Conservation (phyloP, 1,139 yeast species). For the Yamadazyma aaseri region DNA sequence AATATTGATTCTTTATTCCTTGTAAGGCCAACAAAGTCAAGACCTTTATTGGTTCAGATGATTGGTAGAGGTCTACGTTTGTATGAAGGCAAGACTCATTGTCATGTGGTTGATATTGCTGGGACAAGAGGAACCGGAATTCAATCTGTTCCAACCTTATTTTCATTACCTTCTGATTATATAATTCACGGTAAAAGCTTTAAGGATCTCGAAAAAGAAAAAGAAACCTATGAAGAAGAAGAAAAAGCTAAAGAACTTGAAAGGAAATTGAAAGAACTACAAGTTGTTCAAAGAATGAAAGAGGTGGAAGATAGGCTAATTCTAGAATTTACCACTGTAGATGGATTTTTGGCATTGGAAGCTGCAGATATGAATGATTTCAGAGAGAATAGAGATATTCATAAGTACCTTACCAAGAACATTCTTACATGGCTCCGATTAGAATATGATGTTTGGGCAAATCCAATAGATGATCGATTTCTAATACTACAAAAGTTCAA, state of each 20-base stretch:
- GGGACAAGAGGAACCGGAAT: constrained; percentile 60
- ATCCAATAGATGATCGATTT: constrained; percentile 17
- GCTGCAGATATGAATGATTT: constrained; percentile 14
- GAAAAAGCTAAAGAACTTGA: constrained; percentile 15
- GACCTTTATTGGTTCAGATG: constrained; percentile 78
- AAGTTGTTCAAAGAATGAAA: constrained; percentile 14
- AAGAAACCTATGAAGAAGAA: constrained; percentile 17
- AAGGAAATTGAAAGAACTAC: constrained; percentile 18
- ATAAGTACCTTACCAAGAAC: constrained; percentile 16
- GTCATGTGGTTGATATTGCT: constrained; percentile 79
- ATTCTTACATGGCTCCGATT: constrained; percentile 29
- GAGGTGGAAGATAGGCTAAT: constrained; percentile 16
- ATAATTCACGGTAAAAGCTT: constrained; percentile 30
- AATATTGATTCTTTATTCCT: constrained; percentile 78
- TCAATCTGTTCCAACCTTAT: constrained; percentile 59
- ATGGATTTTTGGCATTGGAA: constrained; percentile 32
- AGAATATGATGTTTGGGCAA: constrained; percentile 35
- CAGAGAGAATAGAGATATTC: constrained; percentile 14
- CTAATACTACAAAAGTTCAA: constrained; percentile 17
- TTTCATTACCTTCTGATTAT: constrained; percentile 38
- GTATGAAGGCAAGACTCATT: constrained; percentile 57
- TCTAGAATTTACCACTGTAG: constrained; percentile 27
- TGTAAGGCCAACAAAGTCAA: constrained; percentile 79
- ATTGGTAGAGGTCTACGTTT: constrained; percentile 84
- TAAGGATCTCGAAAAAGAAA: constrained; percentile 26